Base-by-base conservation (phyloP, 305 asterid species). In the Fraxinus angustifolia region DNA sequence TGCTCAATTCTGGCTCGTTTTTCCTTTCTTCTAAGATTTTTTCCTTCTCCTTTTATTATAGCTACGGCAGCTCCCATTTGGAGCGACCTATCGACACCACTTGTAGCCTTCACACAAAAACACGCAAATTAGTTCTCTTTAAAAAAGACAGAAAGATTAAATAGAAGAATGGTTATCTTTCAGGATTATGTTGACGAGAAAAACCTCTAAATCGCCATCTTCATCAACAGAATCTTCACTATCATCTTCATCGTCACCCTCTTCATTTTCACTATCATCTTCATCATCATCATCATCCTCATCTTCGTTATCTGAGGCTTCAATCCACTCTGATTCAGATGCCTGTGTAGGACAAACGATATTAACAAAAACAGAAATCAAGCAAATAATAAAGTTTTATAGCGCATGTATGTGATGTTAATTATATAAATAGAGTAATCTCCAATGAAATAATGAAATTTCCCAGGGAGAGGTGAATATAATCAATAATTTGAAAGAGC, bases 251-350 rank as follows among this genome's bases (percentile, higher is more conserved):
- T 87, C 84, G 26, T 87, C 93, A 6, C 86, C 82, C 34, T 86
- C 96, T 76, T 88, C 98, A 33, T 86, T 36, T 48, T 89, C 97
- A 68, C 82, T 74, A 70, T 88, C 96, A 17, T 91, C 98, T 5
- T 90, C 94, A 40, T 88, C 90, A 4, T 89, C 91, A 36, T 36
- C 45, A 38, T 38, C 45, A 35, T 35, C 40, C n/a, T 89, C 94
- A 28, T 90, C 95, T 83, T 92, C 97, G 53, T 93, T 79, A 31
- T 94, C 98, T 6, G 97, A 92, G 42, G 83, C 95, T 88, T 94
- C 98, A 73, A 96, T 79, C 99, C 99, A 96, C 86, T 96, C 98
- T 36, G 99, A 88, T 93, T 90, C 93, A 79, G 99, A 89, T 70
- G 96, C 98, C 99, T 96, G 88, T 45, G 76, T 34, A 36, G 79